phyloP scores from a whole-genome alignment of 805 yeast genomes.

The Metschnikowia matae region DNA sequence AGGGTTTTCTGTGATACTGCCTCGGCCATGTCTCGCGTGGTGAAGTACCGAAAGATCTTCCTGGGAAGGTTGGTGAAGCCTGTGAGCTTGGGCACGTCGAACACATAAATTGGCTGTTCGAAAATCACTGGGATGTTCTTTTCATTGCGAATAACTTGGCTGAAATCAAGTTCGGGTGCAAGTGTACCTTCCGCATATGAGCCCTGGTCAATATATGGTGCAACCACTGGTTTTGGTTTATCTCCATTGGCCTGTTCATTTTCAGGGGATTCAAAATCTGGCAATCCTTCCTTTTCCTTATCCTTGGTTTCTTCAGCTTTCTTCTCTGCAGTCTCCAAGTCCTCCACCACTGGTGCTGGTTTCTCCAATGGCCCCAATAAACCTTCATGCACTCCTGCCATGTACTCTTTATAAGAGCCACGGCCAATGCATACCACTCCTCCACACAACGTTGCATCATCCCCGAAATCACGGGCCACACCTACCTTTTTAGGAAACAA shows the following conservation, averaged over 20 bases:
- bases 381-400: slow-evolving; percentile 91
- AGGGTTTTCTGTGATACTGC: slow-evolving; percentile 54
- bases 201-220: slow-evolving; percentile 58
- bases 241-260: slow-evolving; percentile 13
- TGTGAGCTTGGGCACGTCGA: slow-evolving; percentile 69
- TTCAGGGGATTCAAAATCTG: slow-evolving; percentile 21
- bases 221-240: slow-evolving; percentile 46
- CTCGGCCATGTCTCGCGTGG: slow-evolving; percentile 66
- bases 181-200: slow-evolving; percentile 52
- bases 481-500: slow-evolving; percentile 23
- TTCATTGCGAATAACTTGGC: slow-evolving; percentile 24
- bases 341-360: slow-evolving; percentile 27
- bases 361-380: slow-evolving; percentile 79
- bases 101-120: slow-evolving; percentile 73
- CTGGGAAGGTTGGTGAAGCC: slow-evolving; percentile 78
- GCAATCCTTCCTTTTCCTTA: too few species aligned
- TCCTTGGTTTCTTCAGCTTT: slow-evolving; percentile 12
- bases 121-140: slow-evolving; percentile 54
- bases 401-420: slow-evolving; percentile 92
- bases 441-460: slow-evolving; percentile 51
- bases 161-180: slow-evolving; percentile 57
- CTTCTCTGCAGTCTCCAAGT: slow-evolving; percentile 11
- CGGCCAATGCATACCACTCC: slow-evolving; percentile 92
- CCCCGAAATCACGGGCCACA: slow-evolving; percentile 39
- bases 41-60: slow-evolving; percentile 75